Conservation (phyloP, 805 yeast species). For the Starmera quercuum region DNA sequence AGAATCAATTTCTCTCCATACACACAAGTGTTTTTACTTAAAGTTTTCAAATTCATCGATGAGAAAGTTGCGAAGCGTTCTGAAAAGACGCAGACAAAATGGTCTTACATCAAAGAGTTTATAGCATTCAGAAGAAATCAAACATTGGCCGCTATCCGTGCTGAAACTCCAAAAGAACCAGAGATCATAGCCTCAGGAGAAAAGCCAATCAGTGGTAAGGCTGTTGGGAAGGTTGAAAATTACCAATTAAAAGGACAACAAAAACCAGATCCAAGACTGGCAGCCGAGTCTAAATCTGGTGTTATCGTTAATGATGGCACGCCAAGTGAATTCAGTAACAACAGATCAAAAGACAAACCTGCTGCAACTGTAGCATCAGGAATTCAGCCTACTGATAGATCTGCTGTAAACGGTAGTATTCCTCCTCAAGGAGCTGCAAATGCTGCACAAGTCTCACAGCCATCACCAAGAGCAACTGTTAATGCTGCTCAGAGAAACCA, state of each 20-base stretch:
- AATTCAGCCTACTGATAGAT: no score
- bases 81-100: slow-evolving; percentile 21
- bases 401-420: no score
- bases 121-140: slow-evolving; percentile 32
- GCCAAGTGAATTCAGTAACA: no score
- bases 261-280: neutral
- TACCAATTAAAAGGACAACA: slow-evolving; percentile 5
- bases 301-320: neutral
- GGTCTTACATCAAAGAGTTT: slow-evolving; percentile 33
- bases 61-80: slow-evolving; percentile 22
- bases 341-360: no score
- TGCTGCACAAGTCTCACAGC: no score
- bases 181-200: neutral
- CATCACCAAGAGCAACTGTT: neutral
- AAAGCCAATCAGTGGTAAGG: neutral
- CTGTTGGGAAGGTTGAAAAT: slow-evolving; percentile 2
- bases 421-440: no score
- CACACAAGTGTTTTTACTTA: slow-evolving; percentile 26
- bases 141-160: slow-evolving; percentile 12
- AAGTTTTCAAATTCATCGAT: slow-evolving; percentile 22
- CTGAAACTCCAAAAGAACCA: slow-evolving; percentile 1
- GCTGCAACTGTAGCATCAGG: no score
- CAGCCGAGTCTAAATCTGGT: neutral
- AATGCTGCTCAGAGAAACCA: slow-evolving; percentile 1
- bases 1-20: slow-evolving; percentile 48